phyloP scores from a whole-genome alignment of 2,329 filamentous ascomycete genomes.

The Pseudogymnoascus sp. region DNA sequence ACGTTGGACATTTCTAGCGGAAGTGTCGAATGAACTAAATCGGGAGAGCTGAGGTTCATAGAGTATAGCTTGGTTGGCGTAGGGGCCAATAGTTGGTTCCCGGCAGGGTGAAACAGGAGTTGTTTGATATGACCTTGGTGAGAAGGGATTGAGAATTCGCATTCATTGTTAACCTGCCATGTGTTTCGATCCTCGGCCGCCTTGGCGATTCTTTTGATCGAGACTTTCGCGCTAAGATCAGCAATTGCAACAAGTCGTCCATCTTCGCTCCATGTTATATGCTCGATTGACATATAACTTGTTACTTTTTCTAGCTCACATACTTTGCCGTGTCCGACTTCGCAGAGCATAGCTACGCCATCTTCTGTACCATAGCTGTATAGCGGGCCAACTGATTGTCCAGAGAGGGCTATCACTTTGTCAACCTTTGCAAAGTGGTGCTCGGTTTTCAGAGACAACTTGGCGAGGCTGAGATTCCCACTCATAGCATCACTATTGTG shows the following conservation, averaged over 20 bases:
- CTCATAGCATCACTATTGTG: slow-evolving; percentile 5
- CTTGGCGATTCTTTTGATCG: neutral
- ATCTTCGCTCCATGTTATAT: slow-evolving; percentile 4
- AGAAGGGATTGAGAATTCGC: neutral
- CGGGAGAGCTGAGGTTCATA: neutral
- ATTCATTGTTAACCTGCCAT: neutral
- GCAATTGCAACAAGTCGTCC: neutral
- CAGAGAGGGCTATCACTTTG: neutral
- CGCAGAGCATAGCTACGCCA: neutral
- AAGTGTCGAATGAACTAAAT: neutral
- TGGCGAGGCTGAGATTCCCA: neutral
- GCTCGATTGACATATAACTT: neutral
- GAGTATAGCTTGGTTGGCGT: neutral
- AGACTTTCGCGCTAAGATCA: neutral
- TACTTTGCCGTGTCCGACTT: slow-evolving; percentile 1
- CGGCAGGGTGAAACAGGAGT: neutral
- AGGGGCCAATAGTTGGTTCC: neutral
- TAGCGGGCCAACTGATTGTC: neutral
- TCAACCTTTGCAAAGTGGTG: neutral
- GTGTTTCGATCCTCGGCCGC: neutral
- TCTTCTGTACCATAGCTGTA: neutral
- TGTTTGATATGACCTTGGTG: slow-evolving; percentile 4
- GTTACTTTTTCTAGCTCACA: neutral
- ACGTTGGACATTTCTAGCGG: neutral
- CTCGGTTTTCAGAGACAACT: neutral